Conservation (phyloP, 2,329 filamentous ascomycete species). For the Sporothrix variecibatus region DNA sequence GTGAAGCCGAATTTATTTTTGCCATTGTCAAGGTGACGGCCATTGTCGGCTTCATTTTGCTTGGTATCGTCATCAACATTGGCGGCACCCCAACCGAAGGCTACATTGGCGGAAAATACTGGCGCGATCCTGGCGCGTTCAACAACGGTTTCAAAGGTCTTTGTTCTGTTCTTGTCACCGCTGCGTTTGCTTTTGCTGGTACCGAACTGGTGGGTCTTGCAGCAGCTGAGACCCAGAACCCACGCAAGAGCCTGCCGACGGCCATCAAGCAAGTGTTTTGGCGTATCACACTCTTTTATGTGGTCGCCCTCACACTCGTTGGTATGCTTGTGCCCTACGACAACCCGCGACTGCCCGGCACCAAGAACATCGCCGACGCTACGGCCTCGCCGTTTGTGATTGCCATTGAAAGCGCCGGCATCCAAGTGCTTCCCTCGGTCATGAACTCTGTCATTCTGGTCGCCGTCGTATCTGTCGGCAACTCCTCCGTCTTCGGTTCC, state of each 20-base stretch:
- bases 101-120: constrained; percentile 80
- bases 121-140: constrained; percentile 80
- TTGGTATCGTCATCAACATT: constrained; percentile 83
- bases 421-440: constrained; percentile 76
- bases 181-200: constrained; percentile 74
- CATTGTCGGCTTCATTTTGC: constrained; percentile 84
- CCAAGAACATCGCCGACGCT: constrained; percentile 61
- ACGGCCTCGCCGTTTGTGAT: constrained; percentile 91
- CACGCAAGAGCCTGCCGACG: constrained; percentile 77
- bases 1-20: constrained; percentile 87
- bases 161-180: constrained; percentile 74
- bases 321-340: constrained; percentile 79
- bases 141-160: constrained; percentile 83
- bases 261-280: constrained; percentile 95
- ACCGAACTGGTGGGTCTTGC: constrained; percentile 77
- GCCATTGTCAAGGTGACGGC: constrained; percentile 83
- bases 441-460: constrained; percentile 97
- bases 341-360: constrained; percentile 63
- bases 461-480: constrained; percentile 86
- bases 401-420: constrained; percentile 81
- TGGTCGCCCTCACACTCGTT: constrained; percentile 77
- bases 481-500: constrained; percentile 88
- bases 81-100: constrained; percentile 72
- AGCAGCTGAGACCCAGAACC: constrained; percentile 77
- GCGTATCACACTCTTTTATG: constrained; percentile 89